Evolutionary conservation across 768 basidiomycete genomes (phyloP), one percentile per base, ranked within the genome.

Genomic region (Lentinus brumalis): DNA sequence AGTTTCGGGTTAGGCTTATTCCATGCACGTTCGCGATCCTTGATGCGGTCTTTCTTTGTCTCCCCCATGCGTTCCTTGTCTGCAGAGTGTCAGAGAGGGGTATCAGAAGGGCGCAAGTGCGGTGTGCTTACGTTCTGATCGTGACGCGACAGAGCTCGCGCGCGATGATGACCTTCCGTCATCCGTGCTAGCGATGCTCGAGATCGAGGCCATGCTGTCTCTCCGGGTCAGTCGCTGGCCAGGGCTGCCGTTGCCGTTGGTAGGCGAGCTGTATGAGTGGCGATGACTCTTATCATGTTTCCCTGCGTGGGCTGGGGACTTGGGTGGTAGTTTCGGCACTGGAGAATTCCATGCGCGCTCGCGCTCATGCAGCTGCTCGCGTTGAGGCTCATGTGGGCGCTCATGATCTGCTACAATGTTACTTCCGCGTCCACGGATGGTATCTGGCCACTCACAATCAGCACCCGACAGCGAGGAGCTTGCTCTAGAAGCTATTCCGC

Each of bases 1-100:
- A 61, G 66, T 18, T 67, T 73, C 16, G 71, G 66, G 21, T 75
- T 75, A 11, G 76, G 79, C 62, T 75, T 82, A 68, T 85, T 86
- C 84, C 86, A 85, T 53, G 79, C 78, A 38, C 81, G 77, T 65
- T 86, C 86, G 41, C 79, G 76, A 56, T 84, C 83, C 31, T 74
- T 61, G 49, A 76, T 75, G 49, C 73, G 77, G 53, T 85, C 84
- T 46, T 67, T 69, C 56, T 80, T 79, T 26, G 77, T 56, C 49
- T 81, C 81, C 41, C 68, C 69, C 5, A 75, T 67, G 39, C 75
- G 75, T 44, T 84, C 83, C 50, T 70, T 75, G 70, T 82, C 86
- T 86, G 59, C 26, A 26, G 4, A 21, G 11, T 3, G 41, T 14
- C 3, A 31, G 31, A 9, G 56, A 66, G 51, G 38, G 42, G 41